Percentiles rank a stretch among this genome's conserved stretches.
Evolutionary conservation across 2,329 filamentous ascomycete genomes (phyloP).

Genomic region (Zasmidium citrigriseum): DNA sequence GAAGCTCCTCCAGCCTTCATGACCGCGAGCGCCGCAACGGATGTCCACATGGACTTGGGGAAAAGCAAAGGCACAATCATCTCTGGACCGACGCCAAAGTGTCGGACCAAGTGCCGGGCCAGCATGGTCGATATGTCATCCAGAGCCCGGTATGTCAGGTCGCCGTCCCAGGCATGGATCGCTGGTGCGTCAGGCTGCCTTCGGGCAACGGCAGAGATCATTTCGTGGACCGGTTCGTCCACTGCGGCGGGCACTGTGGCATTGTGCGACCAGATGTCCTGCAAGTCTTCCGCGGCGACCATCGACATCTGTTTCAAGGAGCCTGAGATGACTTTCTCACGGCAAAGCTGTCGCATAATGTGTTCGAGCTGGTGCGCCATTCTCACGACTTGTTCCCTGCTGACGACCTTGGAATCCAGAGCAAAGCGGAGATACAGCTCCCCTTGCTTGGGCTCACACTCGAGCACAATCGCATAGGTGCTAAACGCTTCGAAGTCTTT

Average conservation of each 20-base stretch:
- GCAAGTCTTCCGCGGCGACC: too few species aligned
- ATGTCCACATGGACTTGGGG: constrained; percentile 31
- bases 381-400: too few species aligned
- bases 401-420: too few species aligned
- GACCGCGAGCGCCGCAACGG: constrained; percentile 27
- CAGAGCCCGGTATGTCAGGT: constrained; percentile 28
- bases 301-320: too few species aligned
- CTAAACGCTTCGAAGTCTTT: too few species aligned
- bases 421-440: too few species aligned
- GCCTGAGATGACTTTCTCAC: too few species aligned
- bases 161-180: constrained; percentile 28
- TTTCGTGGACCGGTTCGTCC: neutral
- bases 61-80: constrained; percentile 24
- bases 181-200: neutral
- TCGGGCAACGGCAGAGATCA: neutral
- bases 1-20: constrained; percentile 34
- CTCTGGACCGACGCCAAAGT: neutral
- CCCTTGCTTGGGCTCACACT: too few species aligned
- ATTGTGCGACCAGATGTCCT: too few species aligned
- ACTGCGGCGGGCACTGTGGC: neutral
- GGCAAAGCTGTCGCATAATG: too few species aligned
- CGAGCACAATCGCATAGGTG: too few species aligned
- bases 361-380: too few species aligned
- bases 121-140: constrained; percentile 18
- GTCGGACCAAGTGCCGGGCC: neutral